These are phyloP conservation scores for Solanum hybrid DNA, from an alignment of 305 asterid species.

Conservation along the genomic window DNA sequence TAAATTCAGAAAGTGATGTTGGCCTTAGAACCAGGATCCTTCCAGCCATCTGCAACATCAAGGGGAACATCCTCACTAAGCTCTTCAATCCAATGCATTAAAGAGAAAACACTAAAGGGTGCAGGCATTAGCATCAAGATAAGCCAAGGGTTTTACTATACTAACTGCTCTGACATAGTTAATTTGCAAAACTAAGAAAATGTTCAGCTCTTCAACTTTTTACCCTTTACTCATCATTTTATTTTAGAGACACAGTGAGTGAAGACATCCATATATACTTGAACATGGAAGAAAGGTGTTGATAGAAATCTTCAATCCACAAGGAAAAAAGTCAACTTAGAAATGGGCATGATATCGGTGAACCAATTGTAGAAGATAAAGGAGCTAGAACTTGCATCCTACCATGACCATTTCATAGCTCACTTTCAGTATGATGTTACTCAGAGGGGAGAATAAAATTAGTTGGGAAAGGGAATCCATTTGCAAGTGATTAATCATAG, in stretches of 20 bases:
- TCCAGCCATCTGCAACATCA: slow-evolving; percentile 73
- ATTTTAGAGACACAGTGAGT: neutral
- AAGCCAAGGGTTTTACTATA: neutral
- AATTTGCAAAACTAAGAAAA: neutral
- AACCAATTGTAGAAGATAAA: neutral
- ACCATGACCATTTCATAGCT: neutral
- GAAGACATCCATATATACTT: neutral
- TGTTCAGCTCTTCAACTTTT: neutral
- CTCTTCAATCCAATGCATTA: neutral
- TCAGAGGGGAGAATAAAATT: neutral
- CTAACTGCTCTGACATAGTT: neutral
- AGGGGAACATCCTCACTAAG: neutral
- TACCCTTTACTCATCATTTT: neutral
- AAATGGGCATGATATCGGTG: neutral
- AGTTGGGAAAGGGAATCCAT: neutral
- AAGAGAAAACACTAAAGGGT: neutral
- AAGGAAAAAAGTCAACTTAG: neutral
- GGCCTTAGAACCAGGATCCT: slow-evolving; percentile 72
- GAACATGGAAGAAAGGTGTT: neutral
- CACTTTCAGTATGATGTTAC: neutral
- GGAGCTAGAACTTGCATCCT: neutral
- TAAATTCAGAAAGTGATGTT: slow-evolving; percentile 58
- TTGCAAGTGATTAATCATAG: neutral
- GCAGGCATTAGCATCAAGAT: neutral
- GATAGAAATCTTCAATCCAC: neutral